Percentiles rank a stretch among this genome's conserved stretches.
Evolutionary conservation across 208 protist species (phyloP).

Genomic region (Acanthamoeba triangularis): DNA sequence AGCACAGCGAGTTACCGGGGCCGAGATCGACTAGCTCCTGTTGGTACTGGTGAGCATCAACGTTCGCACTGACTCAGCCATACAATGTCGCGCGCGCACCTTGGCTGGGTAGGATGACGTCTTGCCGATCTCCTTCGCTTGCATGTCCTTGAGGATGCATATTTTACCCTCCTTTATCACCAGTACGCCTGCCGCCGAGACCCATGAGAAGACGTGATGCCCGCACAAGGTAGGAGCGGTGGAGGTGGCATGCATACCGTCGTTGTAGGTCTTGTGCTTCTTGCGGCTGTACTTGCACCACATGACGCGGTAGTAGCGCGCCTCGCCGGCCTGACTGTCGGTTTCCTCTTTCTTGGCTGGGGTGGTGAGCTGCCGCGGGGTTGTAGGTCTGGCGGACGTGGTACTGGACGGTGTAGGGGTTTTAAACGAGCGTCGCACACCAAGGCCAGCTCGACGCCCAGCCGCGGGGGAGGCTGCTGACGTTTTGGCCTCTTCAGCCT

Average conservation of each 20-base stretch:
- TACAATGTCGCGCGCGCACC: background rate
- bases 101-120: slow-evolving; percentile 60
- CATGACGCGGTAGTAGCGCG: slow-evolving; percentile 71
- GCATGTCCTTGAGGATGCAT: slow-evolving; percentile 76
- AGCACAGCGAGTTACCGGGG: slow-evolving; percentile 65
- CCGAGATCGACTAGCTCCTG: slow-evolving; percentile 60
- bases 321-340: background rate
- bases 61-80: background rate
- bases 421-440: slow-evolving; percentile 11
- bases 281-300: slow-evolving; percentile 73
- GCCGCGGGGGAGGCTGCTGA: background rate
- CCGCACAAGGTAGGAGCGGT: background rate
- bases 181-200: background rate
- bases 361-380: background rate
- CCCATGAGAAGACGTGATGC: background rate
- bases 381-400: background rate
- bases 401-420: background rate
- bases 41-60: background rate
- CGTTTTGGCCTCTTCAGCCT: background rate
- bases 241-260: background rate
- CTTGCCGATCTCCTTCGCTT: slow-evolving; percentile 75
- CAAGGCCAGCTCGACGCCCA: background rate
- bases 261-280: slow-evolving; percentile 78
- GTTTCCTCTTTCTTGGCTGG: background rate
- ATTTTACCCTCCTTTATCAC: slow-evolving; percentile 67